Evolutionary conservation across 805 yeast genomes (phyloP).

Genomic region (Yamadazyma kitorensis): DNA sequence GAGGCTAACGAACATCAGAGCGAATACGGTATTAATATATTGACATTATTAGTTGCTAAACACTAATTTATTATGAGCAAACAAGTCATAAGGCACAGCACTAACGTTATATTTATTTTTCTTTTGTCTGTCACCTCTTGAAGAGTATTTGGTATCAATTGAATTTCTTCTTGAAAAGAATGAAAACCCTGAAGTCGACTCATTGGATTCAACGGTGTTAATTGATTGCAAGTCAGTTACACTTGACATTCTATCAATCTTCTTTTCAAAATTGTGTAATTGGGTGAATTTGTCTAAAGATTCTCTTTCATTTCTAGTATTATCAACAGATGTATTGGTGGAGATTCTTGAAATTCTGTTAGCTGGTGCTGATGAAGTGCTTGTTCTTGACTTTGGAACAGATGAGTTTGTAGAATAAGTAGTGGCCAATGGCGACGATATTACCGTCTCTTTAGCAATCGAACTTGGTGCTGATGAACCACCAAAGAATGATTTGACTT

Average conservation of each 20-base stretch:
- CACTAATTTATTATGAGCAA: slow-evolving; percentile 12
- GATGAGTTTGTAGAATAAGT: slow-evolving; percentile 11
- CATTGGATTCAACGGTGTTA: slow-evolving; percentile 11
- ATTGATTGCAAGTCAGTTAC: slow-evolving; percentile 13
- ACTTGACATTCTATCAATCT: slow-evolving; percentile 8
- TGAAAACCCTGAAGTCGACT: slow-evolving; percentile 18
- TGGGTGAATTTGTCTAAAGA: slow-evolving; percentile 6
- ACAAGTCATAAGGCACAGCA: slow-evolving; percentile 14
- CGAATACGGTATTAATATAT: slow-evolving; percentile 5
- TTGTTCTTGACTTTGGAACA: not conserved
- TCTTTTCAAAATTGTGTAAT: slow-evolving; percentile 3
- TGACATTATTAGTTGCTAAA: slow-evolving; percentile 6
- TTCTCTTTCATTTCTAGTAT: slow-evolving; percentile 13
- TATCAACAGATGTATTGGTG: slow-evolving; percentile 12
- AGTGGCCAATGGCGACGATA: slow-evolving; percentile 14
- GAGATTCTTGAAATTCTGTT: slow-evolving; percentile 7
- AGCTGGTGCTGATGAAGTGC: slow-evolving; percentile 1
- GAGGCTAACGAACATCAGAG: too few relatives aligned
- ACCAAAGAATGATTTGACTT: slow-evolving; percentile 13
- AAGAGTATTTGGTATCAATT: slow-evolving; percentile 8
- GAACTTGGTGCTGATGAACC: not conserved
- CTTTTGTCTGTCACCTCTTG: slow-evolving; percentile 12
- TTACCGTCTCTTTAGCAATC: slow-evolving; percentile 1
- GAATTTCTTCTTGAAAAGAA: slow-evolving; percentile 14
- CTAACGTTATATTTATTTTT: slow-evolving; percentile 15